Base-by-base conservation (phyloP, 495 filamentous ascomycete genomes). In the Beverwykella pulmonaria region DNA sequence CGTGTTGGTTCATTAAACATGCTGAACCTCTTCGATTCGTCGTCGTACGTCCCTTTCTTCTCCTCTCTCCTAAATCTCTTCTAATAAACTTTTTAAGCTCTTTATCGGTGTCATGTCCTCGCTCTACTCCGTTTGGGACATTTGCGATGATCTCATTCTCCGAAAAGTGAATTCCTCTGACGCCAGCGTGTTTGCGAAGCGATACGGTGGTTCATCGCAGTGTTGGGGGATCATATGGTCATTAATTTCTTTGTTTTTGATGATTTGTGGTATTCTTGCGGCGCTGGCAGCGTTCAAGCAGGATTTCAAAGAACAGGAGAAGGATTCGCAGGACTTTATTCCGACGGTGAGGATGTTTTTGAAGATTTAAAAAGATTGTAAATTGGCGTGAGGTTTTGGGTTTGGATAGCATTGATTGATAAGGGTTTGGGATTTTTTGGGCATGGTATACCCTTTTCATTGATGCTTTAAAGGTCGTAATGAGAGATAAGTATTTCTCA, bases 211-310 rank as follows among this genome's bases (percentile, higher is more conserved):
- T 39, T 90, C 88, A 1, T 90, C 88, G 20, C 88, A 89, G 65
- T 92, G 90, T 80, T 92, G 90, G 90, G 90, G 90, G 22, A 80
- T 92, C 27, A 83, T 91, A 44, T 92, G 90, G 90, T 88, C 85
- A 15, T 77, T 92, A 39, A 82, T 92, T 36, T 88, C 86, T 1
- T 67, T 91, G 32, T 57, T 80, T 1, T 88, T 92, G 70, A 91
- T 92, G 86, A 84, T 84, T 19, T 78, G 80, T 17, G 87, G 83
- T 4, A 92, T 92, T 67, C 76, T 92, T 34, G 87, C 85, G 20
- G 90, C 86, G 3, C 86, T 92, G 23, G 90, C 90, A 2, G 90
- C 89, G 6, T 92, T 92, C 73, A 88, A 83, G 8, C 80, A 91
- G 72, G 83, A 84, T 10, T 87, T 84, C 55, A 80, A 77, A 25